phyloP scores from a whole-genome alignment of 495 filamentous ascomycete genomes.

The Lindgomyces ingoldianus region DNA sequence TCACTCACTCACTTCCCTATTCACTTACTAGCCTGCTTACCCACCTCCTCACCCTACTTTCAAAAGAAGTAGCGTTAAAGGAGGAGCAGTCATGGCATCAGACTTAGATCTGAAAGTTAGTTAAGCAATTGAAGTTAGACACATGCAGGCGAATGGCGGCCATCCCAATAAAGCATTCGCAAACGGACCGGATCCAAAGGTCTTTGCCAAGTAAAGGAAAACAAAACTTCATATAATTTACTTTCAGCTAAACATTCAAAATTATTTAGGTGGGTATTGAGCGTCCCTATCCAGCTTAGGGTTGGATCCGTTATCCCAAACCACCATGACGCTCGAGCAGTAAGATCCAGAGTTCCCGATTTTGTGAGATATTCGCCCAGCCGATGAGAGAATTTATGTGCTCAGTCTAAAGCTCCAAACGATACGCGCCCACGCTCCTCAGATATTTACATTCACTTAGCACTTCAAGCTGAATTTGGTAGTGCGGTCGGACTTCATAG shows the following conservation, averaged over 20 bases:
- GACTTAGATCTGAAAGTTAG: too few relatives aligned
- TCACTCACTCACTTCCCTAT: too few relatives aligned
- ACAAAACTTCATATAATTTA: background rate
- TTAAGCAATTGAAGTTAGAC: too few relatives aligned
- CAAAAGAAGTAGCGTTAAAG: too few relatives aligned
- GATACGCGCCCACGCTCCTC: background rate
- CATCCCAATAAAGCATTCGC: too few relatives aligned
- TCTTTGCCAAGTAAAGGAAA: too few relatives aligned
- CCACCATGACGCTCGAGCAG: too few relatives aligned
- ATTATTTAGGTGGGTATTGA: background rate
- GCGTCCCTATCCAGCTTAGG: background rate
- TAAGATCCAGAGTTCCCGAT: background rate
- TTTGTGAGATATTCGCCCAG: background rate
- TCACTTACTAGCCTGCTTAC: too few relatives aligned
- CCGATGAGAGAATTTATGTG: background rate
- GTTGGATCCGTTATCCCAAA: background rate
- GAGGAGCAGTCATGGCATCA: too few relatives aligned
- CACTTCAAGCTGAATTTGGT: conserved; percentile 66
- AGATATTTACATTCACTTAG: conserved; percentile 22
- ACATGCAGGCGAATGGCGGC: too few relatives aligned
- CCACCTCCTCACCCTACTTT: too few relatives aligned
- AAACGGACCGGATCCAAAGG: too few relatives aligned
- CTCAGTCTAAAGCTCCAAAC: background rate
- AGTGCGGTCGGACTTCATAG: conserved; percentile 63
- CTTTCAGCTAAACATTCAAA: background rate